Evolutionary conservation across 2,329 filamentous ascomycete species (phyloP).

Genomic region (Colletotrichum australisinense): DNA sequence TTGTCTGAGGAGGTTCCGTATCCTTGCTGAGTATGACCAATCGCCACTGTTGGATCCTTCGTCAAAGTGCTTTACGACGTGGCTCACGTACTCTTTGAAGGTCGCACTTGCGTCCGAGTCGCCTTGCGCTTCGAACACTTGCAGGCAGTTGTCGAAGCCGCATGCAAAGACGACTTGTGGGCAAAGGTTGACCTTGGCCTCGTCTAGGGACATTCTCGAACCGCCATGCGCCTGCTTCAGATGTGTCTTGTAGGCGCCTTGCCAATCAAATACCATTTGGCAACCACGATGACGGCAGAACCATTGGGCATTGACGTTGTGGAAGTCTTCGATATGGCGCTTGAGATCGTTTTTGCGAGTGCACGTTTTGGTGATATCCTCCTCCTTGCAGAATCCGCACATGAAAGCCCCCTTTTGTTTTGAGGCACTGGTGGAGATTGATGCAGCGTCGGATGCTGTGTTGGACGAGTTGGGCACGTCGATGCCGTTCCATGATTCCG

Average conservation of each 20-base stretch:
- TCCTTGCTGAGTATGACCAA: constrained; percentile 57
- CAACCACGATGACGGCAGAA: constrained; percentile 57
- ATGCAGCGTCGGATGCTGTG: constrained; percentile 39
- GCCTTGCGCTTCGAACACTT: constrained; percentile 55
- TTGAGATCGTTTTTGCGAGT: constrained; percentile 61
- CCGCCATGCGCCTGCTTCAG: constrained; percentile 57
- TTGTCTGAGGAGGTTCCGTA: constrained; percentile 58
- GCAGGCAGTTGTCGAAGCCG: constrained; percentile 56
- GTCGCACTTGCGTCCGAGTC: constrained; percentile 52
- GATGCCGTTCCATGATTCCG: constrained; percentile 24
- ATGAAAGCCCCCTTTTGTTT: constrained; percentile 54
- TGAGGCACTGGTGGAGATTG: constrained; percentile 39
- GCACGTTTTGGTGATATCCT: constrained; percentile 54
- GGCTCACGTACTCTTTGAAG: constrained; percentile 58
- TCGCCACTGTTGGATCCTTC: constrained; percentile 51
- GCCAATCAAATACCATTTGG: constrained; percentile 59
- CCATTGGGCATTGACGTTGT: constrained; percentile 60
- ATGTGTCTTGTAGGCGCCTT: constrained; percentile 59
- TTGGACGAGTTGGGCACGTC: constrained; percentile 11
- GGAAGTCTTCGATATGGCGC: constrained; percentile 60
- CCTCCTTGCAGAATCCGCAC: constrained; percentile 55
- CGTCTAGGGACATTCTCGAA: constrained; percentile 53
- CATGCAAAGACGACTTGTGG: constrained; percentile 61
- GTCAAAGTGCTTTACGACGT: constrained; percentile 60
- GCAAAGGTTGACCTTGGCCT: constrained; percentile 56